These are phyloP conservation scores for Microglena sp. DNA, from an alignment of 139 green algal species.

Conservation along the genomic window DNA sequence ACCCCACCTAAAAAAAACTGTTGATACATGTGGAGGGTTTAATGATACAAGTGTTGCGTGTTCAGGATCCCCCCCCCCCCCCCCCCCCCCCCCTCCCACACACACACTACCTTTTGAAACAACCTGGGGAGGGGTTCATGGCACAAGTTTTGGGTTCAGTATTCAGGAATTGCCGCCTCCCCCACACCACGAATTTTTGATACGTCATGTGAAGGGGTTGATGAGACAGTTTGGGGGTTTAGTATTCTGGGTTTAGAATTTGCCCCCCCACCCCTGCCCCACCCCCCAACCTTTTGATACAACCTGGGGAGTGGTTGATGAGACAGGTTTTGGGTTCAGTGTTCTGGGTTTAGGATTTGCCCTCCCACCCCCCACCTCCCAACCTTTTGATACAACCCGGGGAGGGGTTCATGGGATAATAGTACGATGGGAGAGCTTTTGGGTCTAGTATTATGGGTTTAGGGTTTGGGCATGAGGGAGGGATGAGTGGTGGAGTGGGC, in stretches of 20 bases:
- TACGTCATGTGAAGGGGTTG: too few species aligned
- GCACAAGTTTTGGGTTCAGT: neutral
- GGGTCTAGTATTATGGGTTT: too few species aligned
- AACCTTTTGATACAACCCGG: slow-evolving; percentile 65
- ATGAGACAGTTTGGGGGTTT: too few species aligned
- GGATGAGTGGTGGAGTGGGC: too few species aligned
- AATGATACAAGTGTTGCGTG: neutral
- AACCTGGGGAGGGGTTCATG: slow-evolving; percentile 32
- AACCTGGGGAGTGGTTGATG: slow-evolving; percentile 46
- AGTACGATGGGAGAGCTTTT: too few species aligned
- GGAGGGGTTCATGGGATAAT: slow-evolving; percentile 24
- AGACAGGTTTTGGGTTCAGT: neutral
- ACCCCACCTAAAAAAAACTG: too few species aligned
- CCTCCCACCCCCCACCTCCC: too few species aligned
- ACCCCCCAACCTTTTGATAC: slow-evolving; percentile 70
- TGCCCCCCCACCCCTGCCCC: too few species aligned
- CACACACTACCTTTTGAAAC: slow-evolving; percentile 10
- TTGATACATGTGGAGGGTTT: neutral
- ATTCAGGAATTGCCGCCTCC: neutral
- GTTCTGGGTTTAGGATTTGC: too few species aligned
- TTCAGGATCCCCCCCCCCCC: neutral
- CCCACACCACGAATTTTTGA: too few species aligned
- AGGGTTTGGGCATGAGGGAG: too few species aligned
- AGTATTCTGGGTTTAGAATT: too few species aligned
- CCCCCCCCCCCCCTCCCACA: neutral